phyloP scores from a whole-genome alignment of 306 rosid species.

The Fragaria ananassa region DNA sequence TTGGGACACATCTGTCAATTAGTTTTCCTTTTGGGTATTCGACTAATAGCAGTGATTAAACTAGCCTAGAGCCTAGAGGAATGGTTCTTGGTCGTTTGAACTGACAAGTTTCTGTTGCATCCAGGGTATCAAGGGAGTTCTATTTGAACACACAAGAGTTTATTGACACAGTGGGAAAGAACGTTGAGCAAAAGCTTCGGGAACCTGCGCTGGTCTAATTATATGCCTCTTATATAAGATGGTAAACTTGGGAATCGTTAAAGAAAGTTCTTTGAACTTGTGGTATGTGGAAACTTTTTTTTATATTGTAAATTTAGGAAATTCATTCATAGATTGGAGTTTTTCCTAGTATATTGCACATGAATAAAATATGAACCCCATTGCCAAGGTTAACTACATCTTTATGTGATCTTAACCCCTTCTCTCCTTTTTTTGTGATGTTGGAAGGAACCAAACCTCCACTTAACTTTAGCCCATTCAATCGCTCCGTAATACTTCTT shows the following conservation, averaged over 20 bases:
- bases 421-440: neutral
- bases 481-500: neutral
- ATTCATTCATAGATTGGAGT: neutral
- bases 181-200: constrained; percentile 55
- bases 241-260: neutral
- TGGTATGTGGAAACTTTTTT: neutral
- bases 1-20: neutral
- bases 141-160: constrained; percentile 88
- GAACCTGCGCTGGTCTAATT: constrained; percentile 37
- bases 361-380: neutral
- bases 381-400: neutral
- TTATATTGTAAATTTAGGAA: neutral
- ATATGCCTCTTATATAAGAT: neutral
- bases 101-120: constrained; percentile 13
- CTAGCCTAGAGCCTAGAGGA: neutral
- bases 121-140: constrained; percentile 77
- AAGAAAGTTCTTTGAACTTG: neutral
- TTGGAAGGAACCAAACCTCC: neutral
- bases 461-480: neutral
- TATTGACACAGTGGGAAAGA: constrained; percentile 70
- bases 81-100: neutral
- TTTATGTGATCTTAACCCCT: neutral
- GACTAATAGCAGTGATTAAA: neutral
- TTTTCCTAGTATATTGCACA: neutral
- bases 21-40: neutral